Conservation (phyloP, 78 protist genomes). For the Dictyostelium purpureum region DNA sequence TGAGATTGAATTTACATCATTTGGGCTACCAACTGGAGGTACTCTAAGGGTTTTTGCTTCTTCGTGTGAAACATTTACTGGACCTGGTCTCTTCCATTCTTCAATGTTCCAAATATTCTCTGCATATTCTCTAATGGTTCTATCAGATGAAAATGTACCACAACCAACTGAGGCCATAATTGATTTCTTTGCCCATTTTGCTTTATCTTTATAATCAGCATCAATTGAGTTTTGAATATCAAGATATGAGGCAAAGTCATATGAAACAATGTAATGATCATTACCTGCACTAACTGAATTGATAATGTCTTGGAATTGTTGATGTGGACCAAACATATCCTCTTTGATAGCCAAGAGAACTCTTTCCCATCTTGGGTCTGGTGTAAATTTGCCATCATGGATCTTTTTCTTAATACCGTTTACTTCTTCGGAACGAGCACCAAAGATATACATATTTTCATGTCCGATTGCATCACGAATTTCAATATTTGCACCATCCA, state of each 20-base stretch:
- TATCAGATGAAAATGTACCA: constrained; percentile 94
- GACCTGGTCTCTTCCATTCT: constrained; percentile 62
- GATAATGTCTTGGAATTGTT: constrained; percentile 55
- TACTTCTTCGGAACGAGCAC: constrained; percentile 72
- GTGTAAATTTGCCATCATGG: constrained; percentile 41
- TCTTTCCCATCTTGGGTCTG: constrained; percentile 42
- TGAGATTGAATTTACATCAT: constrained; percentile 17
- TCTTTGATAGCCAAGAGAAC: constrained; percentile 83
- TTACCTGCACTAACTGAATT: constrained; percentile 54
- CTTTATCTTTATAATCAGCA: constrained; percentile 17
- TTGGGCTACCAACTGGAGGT: not conserved
- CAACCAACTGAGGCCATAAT: constrained; percentile 65
- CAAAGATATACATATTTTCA: constrained; percentile 90
- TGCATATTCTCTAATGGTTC: constrained; percentile 95
- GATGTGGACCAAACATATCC: constrained; percentile 81
- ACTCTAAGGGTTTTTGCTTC: not conserved
- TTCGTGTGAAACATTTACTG: constrained; percentile 18
- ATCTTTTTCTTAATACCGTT: not conserved
- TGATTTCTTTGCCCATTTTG: constrained; percentile 67
- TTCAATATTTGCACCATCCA: constrained; percentile 98
- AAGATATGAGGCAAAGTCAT: constrained; percentile 81
- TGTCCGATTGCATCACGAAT: constrained; percentile 89
- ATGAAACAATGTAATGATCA: constrained; percentile 84
- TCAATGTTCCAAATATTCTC: constrained; percentile 92
- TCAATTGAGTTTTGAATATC: constrained; percentile 62